These are phyloP conservation scores for Cyberlindnera mycetangii DNA, from an alignment of 805 yeast genomes.

Conservation along the genomic window DNA sequence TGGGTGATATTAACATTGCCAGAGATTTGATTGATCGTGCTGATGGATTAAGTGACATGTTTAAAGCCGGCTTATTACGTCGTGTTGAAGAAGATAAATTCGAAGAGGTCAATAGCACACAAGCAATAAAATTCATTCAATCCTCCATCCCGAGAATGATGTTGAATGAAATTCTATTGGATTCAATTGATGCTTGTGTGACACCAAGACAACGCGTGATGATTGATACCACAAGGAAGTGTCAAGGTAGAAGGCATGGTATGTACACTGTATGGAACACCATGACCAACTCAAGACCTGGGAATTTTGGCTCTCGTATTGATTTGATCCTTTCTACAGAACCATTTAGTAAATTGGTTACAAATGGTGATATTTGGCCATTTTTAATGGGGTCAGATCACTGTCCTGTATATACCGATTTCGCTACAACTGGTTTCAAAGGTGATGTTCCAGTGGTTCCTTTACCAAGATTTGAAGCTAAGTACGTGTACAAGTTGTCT, in stretches of 20 bases:
- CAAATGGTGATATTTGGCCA: conserved; percentile 57
- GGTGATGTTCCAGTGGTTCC: conserved; percentile 4
- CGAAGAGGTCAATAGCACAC: conserved; percentile 33
- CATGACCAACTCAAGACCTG: conserved; percentile 66
- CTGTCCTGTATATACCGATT: conserved; percentile 83
- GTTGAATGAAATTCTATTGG: conserved; percentile 43
- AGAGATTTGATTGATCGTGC: conserved; percentile 83
- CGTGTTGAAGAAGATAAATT: conserved; percentile 29
- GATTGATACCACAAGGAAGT: conserved; percentile 55
- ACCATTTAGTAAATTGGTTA: conserved; percentile 31
- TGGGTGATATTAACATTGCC: conserved; percentile 89
- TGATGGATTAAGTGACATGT: conserved; percentile 51
- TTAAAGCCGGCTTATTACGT: conserved; percentile 36
- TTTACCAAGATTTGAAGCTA: conserved; percentile 51
- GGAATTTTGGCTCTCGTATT: conserved; percentile 84
- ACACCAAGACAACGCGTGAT: conserved; percentile 41
- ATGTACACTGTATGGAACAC: conserved; percentile 95
- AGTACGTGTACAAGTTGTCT: conserved; percentile 40
- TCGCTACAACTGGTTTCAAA: conserved; percentile 31
- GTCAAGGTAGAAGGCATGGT: conserved; percentile 54
- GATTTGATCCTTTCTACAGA: conserved; percentile 65
- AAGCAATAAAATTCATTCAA: conserved; percentile 35
- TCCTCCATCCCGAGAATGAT: conserved; percentile 40
- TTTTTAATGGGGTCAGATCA: conserved; percentile 86
- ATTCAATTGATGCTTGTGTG: conserved; percentile 30